These are phyloP conservation scores for Macadamia integrifolia DNA, from an alignment of 164 flowering plant species.

Conservation along the genomic window DNA sequence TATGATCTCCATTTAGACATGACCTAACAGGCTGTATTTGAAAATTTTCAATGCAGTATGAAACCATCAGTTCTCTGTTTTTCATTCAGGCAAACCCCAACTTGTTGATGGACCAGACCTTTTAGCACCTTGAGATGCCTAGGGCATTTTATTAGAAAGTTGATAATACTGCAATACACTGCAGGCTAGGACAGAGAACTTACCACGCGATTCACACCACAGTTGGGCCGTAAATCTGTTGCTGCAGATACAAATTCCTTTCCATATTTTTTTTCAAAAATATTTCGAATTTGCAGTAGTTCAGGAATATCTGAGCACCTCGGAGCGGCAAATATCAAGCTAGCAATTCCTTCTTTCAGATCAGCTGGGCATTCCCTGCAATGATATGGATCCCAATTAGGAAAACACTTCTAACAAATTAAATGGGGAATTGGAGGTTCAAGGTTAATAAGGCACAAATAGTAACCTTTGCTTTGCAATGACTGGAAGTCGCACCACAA, in stretches of 20 bases:
- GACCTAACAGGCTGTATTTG: too few species aligned
- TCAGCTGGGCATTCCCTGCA: constrained; percentile 89
- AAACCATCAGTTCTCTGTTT: too few species aligned
- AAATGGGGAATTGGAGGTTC: background rate
- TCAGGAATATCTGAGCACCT: constrained; percentile 93
- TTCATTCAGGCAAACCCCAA: background rate
- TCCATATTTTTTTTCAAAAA: constrained; percentile 88
- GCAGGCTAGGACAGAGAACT: background rate
- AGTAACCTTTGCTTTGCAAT: constrained; percentile 71
- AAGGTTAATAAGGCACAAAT: background rate
- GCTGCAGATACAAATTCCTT: constrained; percentile 90
- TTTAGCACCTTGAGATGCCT: background rate
- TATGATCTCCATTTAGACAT: too few species aligned
- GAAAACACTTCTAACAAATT: constrained; percentile 3
- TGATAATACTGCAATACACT: background rate
- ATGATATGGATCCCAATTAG: background rate
- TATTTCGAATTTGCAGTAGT: constrained; percentile 42
- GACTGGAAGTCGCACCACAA: constrained; percentile 69
- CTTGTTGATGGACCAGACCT: background rate
- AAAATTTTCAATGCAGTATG: too few species aligned
- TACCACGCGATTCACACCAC: constrained; percentile 88
- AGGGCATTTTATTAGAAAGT: constrained; percentile 16
- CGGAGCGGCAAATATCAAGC: constrained; percentile 83
- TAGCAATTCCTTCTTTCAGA: constrained; percentile 88
- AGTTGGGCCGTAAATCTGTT: constrained; percentile 69